Evolutionary conservation across 176 grass and related monocot genomes (phyloP).

Genomic region (Triticum urartu): DNA sequence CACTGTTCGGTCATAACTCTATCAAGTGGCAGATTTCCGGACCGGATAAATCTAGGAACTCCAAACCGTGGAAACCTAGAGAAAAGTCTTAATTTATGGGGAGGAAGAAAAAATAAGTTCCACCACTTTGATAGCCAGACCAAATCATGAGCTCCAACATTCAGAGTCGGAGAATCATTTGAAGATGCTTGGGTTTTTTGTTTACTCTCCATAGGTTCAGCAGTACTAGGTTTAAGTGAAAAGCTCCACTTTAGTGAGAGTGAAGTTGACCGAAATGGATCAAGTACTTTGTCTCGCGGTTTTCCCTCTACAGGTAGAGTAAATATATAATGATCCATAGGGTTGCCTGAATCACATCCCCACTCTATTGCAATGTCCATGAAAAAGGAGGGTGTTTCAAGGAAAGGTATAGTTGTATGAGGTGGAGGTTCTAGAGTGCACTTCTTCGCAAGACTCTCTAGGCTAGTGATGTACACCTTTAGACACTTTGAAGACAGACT

Average conservation of each 20-base stretch:
- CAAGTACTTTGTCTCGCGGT: conserved; percentile 70
- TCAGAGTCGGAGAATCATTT: conserved; percentile 60
- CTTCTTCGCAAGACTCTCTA: conserved; percentile 76
- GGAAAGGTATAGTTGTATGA: conserved; percentile 66
- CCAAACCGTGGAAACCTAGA: conserved; percentile 95
- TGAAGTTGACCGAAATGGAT: conserved; percentile 94
- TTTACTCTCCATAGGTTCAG: conserved; percentile 35
- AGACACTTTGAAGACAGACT: conserved; percentile 62
- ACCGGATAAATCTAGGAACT: conserved; percentile 84
- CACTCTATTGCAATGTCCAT: conserved; percentile 90
- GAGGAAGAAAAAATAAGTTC: conserved; percentile 84
- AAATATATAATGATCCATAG: conserved; percentile 88
- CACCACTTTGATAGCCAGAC: conserved; percentile 80
- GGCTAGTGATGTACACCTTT: conserved; percentile 63
- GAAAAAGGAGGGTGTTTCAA: conserved; percentile 66
- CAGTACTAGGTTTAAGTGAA: conserved; percentile 67
- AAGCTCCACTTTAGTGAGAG: conserved; percentile 93
- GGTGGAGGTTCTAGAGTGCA: conserved; percentile 64
- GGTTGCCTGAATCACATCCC: conserved; percentile 88
- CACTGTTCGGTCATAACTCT: conserved; percentile 99
- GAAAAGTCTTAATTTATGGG: conserved; percentile 92
- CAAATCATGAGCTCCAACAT: conserved; percentile 82
- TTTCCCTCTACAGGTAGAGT: conserved; percentile 83
- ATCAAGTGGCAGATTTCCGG: conserved; percentile 92
- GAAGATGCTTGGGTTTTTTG: conserved; percentile 24